Evolutionary conservation across 2,329 filamentous ascomycete genomes (phyloP).

Genomic region (Thielaviopsis euricoi): DNA sequence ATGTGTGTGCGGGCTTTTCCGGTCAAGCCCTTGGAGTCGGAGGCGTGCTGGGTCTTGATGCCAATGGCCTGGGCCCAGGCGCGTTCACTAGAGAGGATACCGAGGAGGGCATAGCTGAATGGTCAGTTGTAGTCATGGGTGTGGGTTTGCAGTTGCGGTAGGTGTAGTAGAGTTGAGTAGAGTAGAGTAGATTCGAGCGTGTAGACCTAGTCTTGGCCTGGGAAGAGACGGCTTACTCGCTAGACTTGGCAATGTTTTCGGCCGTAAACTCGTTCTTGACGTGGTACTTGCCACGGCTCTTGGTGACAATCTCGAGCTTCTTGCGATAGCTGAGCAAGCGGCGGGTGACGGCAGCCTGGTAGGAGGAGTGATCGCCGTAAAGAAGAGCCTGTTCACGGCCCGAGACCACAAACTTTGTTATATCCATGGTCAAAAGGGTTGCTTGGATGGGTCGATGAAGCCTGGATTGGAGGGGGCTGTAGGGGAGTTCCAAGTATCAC

Average conservation of each 20-base stretch:
- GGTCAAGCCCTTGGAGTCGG: conserved; percentile 63
- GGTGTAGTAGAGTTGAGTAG: not conserved
- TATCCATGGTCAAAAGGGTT: conserved; percentile 48
- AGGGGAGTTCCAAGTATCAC: too few relatives aligned
- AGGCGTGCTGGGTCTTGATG: conserved; percentile 69
- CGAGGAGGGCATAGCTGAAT: conserved; percentile 50
- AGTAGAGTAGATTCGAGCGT: too few relatives aligned
- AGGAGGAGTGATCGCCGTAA: conserved; percentile 75
- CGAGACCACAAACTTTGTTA: conserved; percentile 68
- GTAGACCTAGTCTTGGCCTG: too few relatives aligned
- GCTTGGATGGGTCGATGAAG: not conserved
- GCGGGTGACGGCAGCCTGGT: conserved; percentile 63
- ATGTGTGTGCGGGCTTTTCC: conserved; percentile 76
- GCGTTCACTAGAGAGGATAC: conserved; percentile 73
- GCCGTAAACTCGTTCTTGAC: conserved; percentile 54
- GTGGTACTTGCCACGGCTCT: conserved; percentile 73
- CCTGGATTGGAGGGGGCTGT: not conserved
- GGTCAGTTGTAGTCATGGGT: too few relatives aligned
- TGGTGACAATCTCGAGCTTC: conserved; percentile 69
- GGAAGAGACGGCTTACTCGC: conserved; percentile 42
- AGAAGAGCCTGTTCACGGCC: conserved; percentile 71
- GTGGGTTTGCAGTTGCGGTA: too few relatives aligned
- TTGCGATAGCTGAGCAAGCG: conserved; percentile 70
- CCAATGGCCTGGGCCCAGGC: conserved; percentile 94
- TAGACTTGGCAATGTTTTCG: conserved; percentile 56